Base-by-base conservation (phyloP, 441 rosid genomes). In the Populus tomentosa region DNA sequence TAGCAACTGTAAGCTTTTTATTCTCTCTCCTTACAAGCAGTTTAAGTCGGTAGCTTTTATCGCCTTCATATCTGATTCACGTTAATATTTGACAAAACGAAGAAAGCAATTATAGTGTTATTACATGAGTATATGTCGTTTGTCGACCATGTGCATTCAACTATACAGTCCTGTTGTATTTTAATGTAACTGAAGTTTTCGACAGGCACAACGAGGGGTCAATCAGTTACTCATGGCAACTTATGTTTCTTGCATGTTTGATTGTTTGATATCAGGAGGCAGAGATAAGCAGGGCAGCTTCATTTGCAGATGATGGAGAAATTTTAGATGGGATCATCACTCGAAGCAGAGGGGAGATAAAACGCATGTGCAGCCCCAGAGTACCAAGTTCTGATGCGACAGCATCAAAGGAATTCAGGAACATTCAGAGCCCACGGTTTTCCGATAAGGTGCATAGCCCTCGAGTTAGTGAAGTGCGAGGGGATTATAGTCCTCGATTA, bases 311-410 rank as follows among this genome's bases (percentile, higher is more conserved):
- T 50, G 74, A 82, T 13, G 84, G 85, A 23, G 96, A 90, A 84
- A 86, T 91, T 69, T 85, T 91, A 35, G 96, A 90, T 46, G 94
- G 86, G 67, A 79, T 89, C 38, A 82, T 91, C 69, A 91, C 91
- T 56, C 84, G 96, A 85, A 84, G 92, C 83, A 87, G 96, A 61
- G 91, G 94, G 16, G 96, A 91, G 85, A 80, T 90, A 71, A 87
- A 88, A 67, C 82, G 67, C 72, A 46, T 79, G n/a, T 86, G 83
- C 32, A 90, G 91, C 82, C 90, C 86, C 26, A 90, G 84, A 75
- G 35, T 83, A 59, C 71, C 86, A 23, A 88, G 90, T 73, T 72
- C 87, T 8, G 71, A 84, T 4, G 80, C 82, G 5, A 87, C 95
- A 2, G 86, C 90, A 18, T 82, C 87, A 62, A 62, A 82, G 69